Percentiles rank a stretch among this genome's conserved stretches.
Evolutionary conservation across 106 monocot species (phyloP).

Genomic region (Phalaenopsis equestris): DNA sequence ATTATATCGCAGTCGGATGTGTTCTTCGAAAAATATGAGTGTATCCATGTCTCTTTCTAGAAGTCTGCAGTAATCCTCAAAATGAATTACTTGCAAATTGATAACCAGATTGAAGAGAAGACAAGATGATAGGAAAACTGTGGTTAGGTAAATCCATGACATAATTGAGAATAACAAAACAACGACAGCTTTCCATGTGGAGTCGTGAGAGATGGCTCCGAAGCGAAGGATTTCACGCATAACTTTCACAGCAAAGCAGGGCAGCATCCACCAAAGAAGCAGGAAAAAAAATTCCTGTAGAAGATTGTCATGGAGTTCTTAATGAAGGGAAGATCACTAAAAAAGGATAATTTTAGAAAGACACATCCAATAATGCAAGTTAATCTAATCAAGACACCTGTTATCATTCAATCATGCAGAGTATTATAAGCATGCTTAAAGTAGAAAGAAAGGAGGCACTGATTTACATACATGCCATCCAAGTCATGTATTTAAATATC

Average conservation of each 20-base stretch:
- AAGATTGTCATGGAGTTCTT: slow-evolving; percentile 1
- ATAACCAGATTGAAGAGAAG: slow-evolving; percentile 68
- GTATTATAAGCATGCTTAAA: background rate
- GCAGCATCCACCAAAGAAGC: slow-evolving; percentile 58
- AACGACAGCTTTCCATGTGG: slow-evolving; percentile 37
- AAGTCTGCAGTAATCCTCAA: slow-evolving; percentile 66
- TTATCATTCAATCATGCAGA: background rate
- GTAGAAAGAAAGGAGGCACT: background rate
- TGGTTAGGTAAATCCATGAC: slow-evolving; percentile 69
- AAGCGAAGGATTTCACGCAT: slow-evolving; percentile 45
- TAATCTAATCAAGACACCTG: background rate
- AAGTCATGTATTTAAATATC: no score
- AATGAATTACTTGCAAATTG: slow-evolving; percentile 78
- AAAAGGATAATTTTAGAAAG: background rate
- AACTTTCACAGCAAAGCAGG: slow-evolving; percentile 54
- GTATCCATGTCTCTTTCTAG: slow-evolving; percentile 48
- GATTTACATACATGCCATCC: background rate
- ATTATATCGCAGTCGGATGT: slow-evolving; percentile 52
- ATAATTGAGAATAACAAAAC: slow-evolving; percentile 46
- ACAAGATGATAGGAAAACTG: slow-evolving; percentile 58
- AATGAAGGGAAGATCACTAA: background rate
- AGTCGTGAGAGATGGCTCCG: slow-evolving; percentile 25
- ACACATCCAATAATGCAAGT: background rate
- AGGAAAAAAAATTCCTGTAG: slow-evolving; percentile 54
- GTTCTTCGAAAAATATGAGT: slow-evolving; percentile 51